A percentile compares a stretch with the other conserved stretches of the same genome.
Evolutionary conservation across 106 monocot species (phyloP).

Genomic region (Chionographis japonica): DNA sequence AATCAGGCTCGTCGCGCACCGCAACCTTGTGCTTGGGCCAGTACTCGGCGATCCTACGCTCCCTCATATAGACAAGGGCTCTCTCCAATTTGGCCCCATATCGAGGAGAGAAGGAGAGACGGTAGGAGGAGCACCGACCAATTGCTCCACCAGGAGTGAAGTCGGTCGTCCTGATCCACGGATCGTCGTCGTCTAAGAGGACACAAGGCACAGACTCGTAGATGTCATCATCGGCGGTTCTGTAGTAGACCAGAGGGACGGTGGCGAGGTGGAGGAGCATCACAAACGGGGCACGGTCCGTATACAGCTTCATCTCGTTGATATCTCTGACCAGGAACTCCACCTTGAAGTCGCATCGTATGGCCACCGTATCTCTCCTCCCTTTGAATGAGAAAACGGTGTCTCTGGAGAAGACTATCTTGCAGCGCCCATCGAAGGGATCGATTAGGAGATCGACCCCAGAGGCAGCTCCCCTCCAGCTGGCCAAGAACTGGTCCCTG

Average conservation of each 20-base stretch:
- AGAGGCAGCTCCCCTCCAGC: constrained; percentile 28
- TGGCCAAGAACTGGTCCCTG: constrained; percentile 15
- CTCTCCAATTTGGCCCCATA: constrained; percentile 23
- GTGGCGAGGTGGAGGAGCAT: constrained; percentile 18
- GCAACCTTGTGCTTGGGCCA: neutral
- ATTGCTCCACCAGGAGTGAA: constrained; percentile 28
- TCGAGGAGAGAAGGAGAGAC: constrained; percentile 26
- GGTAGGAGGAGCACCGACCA: constrained; percentile 28
- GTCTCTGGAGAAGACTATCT: constrained; percentile 21
- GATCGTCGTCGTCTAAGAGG: constrained; percentile 40
- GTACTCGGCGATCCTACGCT: constrained; percentile 13
- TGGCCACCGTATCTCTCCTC: constrained; percentile 9
- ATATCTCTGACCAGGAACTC: constrained; percentile 41
- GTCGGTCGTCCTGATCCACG: constrained; percentile 47
- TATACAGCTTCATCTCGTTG: constrained; percentile 18
- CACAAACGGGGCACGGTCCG: constrained; percentile 14
- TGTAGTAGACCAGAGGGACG: constrained; percentile 24
- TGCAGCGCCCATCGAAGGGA: constrained; percentile 31
- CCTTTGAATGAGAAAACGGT: constrained; percentile 32
- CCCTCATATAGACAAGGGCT: constrained; percentile 20
- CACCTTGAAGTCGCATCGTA: constrained; percentile 34
- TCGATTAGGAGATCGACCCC: constrained; percentile 36
- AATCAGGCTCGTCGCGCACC: constrained; percentile 17
- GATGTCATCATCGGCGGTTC: constrained; percentile 43
- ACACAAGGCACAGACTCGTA: constrained; percentile 10